Base-by-base conservation (phyloP, 176 grass and related monocot genomes). In the Avena sativa region DNA sequence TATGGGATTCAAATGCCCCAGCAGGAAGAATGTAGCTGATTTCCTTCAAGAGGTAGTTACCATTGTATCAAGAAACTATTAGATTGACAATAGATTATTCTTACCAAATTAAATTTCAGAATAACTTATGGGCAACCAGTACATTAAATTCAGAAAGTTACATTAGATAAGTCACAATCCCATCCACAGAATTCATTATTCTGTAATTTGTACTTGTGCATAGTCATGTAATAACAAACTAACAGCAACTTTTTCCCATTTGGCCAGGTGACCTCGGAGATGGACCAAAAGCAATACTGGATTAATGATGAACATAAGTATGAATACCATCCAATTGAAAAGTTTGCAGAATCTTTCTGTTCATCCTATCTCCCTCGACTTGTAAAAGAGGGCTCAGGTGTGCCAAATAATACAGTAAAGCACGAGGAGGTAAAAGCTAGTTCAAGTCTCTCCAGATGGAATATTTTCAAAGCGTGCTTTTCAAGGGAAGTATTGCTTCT, bases 11-110 rank as follows among this genome's bases (percentile, higher is more conserved):
- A 94, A 82, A 80, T 97, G 95, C 83, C 92, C 92, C 28, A 74
- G 56, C 6, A 88, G 95, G 62, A 97, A 97, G 88, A 94, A 94
- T 51, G 15, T 90, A 46, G 92, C 95, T 0, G 89, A 94, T 72
- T 97, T 97, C 70, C 92, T 97, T 89, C 95, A 93, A 88, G 92
- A 97, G 95, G 95, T 97, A 94, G 34, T 64, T 20, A 58, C 25
- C 56, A 1, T 9, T 62, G 11, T 51, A 51, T 51, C 3, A 51
- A 13, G 12, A 13, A 51, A 51, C 40, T 98, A 95, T 13, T 82
- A 77, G 40, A 64, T 76, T 44, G 40, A 43, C 40, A 43, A 77
- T 77, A 43, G 48, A 76, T 16, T 26, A 69, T 32, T 9, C 15
- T 68, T 83, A 44, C 51, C 17, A 7, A 86, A 32, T 58, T 28